Conservation (phyloP, 2,329 filamentous ascomycete genomes). For the Hymenoscyphus scutula region DNA sequence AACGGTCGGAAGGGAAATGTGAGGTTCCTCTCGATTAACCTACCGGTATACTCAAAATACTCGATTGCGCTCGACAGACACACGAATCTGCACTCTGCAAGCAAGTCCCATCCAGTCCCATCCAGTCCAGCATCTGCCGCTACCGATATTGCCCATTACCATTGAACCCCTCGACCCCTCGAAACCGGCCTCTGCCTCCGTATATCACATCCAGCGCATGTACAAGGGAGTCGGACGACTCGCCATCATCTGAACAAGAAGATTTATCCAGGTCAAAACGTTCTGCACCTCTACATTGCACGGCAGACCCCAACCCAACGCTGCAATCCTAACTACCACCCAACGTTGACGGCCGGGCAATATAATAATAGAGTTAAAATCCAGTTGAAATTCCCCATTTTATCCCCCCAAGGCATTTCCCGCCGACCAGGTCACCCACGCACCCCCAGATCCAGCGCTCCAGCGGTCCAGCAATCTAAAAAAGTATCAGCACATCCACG, state of each 20-base stretch:
- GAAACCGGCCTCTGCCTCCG: no score
- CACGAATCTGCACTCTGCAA: neutral
- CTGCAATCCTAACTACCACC: neutral
- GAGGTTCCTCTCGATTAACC: neutral
- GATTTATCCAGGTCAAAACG: neutral
- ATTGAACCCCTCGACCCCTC: neutral
- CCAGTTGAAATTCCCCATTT: neutral
- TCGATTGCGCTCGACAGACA: neutral
- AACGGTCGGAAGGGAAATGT: neutral
- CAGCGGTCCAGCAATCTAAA: neutral
- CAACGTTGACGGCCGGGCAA: neutral
- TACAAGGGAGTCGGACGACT: neutral
- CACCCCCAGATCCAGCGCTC: neutral
- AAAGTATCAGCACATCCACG: neutral
- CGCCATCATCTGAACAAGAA: conserved; percentile 1
- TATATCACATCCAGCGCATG: no score
- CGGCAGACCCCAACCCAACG: neutral
- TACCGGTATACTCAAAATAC: no score
- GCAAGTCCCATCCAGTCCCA: no score
- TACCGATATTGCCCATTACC: no score
- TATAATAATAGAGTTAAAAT: neutral
- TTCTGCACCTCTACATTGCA: neutral
- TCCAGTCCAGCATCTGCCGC: no score
- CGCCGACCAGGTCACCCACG: conserved; percentile 6
- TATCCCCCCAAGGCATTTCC: conserved; percentile 7